phyloP scores from a whole-genome alignment of 306 rosid genomes.

The Cucurbita maxima region DNA sequence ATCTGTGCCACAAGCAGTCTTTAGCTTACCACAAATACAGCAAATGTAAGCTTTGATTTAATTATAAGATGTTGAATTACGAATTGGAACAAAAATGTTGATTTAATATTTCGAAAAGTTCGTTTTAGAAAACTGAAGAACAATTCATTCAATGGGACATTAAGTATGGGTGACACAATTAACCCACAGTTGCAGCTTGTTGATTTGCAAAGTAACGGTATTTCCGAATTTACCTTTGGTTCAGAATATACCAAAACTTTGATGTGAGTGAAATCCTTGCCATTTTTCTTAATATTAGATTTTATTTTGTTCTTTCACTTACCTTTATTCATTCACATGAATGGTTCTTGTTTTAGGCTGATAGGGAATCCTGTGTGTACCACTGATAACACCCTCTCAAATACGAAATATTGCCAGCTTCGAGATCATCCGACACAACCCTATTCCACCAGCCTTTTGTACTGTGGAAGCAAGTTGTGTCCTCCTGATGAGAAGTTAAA shows the following conservation, averaged over 20 bases:
- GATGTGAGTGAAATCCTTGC: slow-evolving; percentile 33
- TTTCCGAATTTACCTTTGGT: slow-evolving; percentile 32
- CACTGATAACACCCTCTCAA: slow-evolving; percentile 10
- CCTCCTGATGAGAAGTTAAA: slow-evolving; percentile 43
- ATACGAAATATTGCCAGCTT: slow-evolving; percentile 40
- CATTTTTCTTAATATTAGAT: slow-evolving; percentile 1
- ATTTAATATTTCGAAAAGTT: background rate
- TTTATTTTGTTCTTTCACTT: background rate
- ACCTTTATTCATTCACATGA: slow-evolving; percentile 9
- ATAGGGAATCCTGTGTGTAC: slow-evolving; percentile 74
- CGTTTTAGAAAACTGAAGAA: slow-evolving; percentile 51
- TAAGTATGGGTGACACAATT: slow-evolving; percentile 53
- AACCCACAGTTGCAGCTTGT: slow-evolving; percentile 53
- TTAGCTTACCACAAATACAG: slow-evolving; percentile 57
- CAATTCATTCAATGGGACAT: slow-evolving; percentile 46
- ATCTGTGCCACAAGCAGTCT: slow-evolving; percentile 46
- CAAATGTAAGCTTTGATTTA: slow-evolving; percentile 61
- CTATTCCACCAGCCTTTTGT: slow-evolving; percentile 59
- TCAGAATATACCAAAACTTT: slow-evolving; percentile 38
- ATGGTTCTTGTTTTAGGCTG: slow-evolving; percentile 36
- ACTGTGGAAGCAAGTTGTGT: slow-evolving; percentile 45
- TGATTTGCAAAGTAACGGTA: slow-evolving; percentile 65
- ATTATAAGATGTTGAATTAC: background rate
- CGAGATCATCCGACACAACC: slow-evolving; percentile 30
- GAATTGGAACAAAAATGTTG: background rate